phyloP scores from a whole-genome alignment of 495 filamentous ascomycete species.

The Lophiotrema nucula region DNA sequence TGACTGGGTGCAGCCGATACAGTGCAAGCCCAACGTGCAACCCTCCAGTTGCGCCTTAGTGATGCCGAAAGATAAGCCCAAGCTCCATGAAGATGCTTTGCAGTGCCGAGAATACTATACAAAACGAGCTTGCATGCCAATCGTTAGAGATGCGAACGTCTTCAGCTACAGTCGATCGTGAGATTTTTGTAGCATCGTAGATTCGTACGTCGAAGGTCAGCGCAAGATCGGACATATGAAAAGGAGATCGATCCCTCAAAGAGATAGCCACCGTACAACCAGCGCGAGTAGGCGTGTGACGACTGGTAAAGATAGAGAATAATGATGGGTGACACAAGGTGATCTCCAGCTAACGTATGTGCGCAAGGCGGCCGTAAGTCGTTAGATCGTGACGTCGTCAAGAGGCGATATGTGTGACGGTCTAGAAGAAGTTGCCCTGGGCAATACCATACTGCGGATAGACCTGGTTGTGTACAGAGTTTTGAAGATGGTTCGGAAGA shows the following conservation, averaged over 20 bases:
- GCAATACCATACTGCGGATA: slow-evolving; percentile 21
- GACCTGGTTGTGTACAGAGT: slow-evolving; percentile 31
- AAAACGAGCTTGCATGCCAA: slow-evolving; percentile 5
- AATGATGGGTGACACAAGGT: slow-evolving; percentile 6
- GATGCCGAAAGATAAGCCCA: slow-evolving; percentile 25
- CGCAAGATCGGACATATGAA: slow-evolving; percentile 5
- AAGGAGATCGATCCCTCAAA: slow-evolving; percentile 16
- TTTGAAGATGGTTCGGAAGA: slow-evolving; percentile 33
- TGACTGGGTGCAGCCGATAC: background rate
- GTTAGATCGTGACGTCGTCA: slow-evolving; percentile 28
- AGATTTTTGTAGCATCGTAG: too few relatives aligned
- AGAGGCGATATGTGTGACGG: background rate
- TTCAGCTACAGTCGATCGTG: too few relatives aligned
- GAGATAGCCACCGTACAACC: slow-evolving; percentile 22
- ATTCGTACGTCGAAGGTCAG: background rate
- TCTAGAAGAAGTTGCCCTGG: slow-evolving; percentile 29
- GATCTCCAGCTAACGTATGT: slow-evolving; percentile 18
- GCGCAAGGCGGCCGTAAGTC: slow-evolving; percentile 27
- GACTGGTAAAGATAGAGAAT: slow-evolving; percentile 18
- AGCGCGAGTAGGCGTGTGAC: slow-evolving; percentile 14
- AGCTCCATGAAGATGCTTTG: too few relatives aligned
- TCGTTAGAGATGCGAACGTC: too few relatives aligned
- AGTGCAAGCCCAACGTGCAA: slow-evolving; percentile 1
- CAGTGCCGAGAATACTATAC: slow-evolving; percentile 28
- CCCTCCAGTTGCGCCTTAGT: slow-evolving; percentile 8